Base-by-base conservation (phyloP, 441 rosid genomes). In the California macrophylla region DNA sequence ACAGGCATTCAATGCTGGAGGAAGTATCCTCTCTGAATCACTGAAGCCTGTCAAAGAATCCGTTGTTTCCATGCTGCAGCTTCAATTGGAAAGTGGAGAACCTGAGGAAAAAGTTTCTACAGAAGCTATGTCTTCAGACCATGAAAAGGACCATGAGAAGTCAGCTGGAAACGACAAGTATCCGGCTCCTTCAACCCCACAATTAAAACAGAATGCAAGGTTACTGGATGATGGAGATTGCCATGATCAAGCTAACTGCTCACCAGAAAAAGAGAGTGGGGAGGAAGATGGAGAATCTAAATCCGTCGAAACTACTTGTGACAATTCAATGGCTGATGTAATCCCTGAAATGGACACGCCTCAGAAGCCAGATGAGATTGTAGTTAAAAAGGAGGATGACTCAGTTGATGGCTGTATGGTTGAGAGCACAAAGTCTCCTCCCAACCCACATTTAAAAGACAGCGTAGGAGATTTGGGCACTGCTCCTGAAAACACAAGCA, bases 141-240 rank as follows among this genome's bases (percentile, higher is more conserved):
- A 73, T 72, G 85, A 81, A 72, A 79, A 66, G 66, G 85, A 79
- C 12, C 61, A 1, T 54, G 83, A 78, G 60, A 82, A 67, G 29
- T 80, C 84, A 16, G 71, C 74, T 9, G 72, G 67, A 6, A 82
- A 76, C 71, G 89, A 88, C 65, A 79, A 76, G 83, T 85, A 83
- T 69, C 92, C 96, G 3, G 94, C 93, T 56, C 94, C 99, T 74
- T 85, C 94, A 25, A 92, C 98, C 13, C 98, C 97, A 0, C 99
- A 94, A 23, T 58, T 90, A 56, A 80, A 82, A 38, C 94, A 81
- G 63, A 89, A 76, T 69, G 82, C 63, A 13, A 71, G 91, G 67
- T 79, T 85, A 69, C 62, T 83, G 64, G 93, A 89, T 26, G 87
- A 88, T 69, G 88, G 82, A 25, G 90, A 89, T 78, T 83, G 87